Base-by-base conservation (phyloP, 805 yeast species). In the Kluyveromyces nonfermentans region DNA sequence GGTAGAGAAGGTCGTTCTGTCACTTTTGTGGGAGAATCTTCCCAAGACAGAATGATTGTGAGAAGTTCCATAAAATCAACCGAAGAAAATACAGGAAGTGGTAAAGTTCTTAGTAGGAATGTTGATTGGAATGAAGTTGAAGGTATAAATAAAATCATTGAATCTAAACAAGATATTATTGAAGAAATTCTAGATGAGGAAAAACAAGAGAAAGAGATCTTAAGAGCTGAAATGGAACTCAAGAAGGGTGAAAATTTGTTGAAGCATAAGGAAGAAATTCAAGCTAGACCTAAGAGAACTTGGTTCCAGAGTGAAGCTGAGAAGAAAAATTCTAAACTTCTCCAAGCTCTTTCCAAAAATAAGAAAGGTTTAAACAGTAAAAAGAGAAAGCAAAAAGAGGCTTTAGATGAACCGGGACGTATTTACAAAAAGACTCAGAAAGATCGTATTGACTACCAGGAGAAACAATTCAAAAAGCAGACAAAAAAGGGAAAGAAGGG, bases 1-100 rank as follows among this genome's bases (percentile, higher is more conserved):
- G 97, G 97, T 17, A 78, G 97, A 67, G 86, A 85, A 43, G 99
- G 99, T 74, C 77, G 77, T 45, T 85, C 97, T 37, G 82, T 93
- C 34, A 82, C 97, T 2, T 80, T 93, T 65, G 98, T 93, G 12
- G 97, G 97, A 15, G 98, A 93, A 61, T 71, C 85, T 0, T 71
- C 86, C n/a, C 76, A 73, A 46, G 98, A 93, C 50, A 79, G 98
- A 65, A 69, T 74, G 39, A 86, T 93, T 53, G 97, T 93, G n/a
- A 88, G 85, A 60, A 86, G 80, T 15, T 95, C 95, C 3, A 79
- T 93, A 53, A 84, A 80, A 56, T 75, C 84, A 44, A 77, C 80
- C 10, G 77, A 73, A 50, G 62, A 67, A 19, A 65, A 64, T 33
- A 59, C 61, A 38, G 49, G 55, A 41, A 64, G 58, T 38, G 59